Percentiles rank a stretch among this genome's conserved stretches.
phyloP scores from a whole-genome alignment of 345 rosid genomes.

The Linum trigynum region DNA sequence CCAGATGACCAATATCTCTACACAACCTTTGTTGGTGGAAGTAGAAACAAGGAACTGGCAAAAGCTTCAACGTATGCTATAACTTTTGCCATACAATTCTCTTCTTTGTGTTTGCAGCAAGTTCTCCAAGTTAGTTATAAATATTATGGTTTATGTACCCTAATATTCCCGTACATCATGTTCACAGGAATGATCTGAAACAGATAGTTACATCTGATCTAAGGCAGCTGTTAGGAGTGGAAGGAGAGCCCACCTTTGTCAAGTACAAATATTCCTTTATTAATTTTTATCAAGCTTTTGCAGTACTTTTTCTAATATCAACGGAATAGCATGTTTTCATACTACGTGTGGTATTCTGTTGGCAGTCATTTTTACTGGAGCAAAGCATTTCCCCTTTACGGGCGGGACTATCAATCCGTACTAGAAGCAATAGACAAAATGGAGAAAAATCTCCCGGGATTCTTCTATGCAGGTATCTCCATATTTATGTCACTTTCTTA shows the following conservation, averaged over 20 bases:
- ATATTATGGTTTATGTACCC: neutral
- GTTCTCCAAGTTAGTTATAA: neutral
- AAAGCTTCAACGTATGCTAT: slow-evolving; percentile 59
- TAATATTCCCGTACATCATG: slow-evolving; percentile 6
- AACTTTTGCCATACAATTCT: slow-evolving; percentile 1
- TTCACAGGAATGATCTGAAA: slow-evolving; percentile 58
- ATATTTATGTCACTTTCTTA: neutral
- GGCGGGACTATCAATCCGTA: slow-evolving; percentile 52
- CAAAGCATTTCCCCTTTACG: slow-evolving; percentile 77
- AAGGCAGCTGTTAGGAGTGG: slow-evolving; percentile 66
- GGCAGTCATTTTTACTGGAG: slow-evolving; percentile 89
- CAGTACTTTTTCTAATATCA: too few species aligned
- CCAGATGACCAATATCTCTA: slow-evolving; percentile 60
- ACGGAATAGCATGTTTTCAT: slow-evolving; percentile 7
- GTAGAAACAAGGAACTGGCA: slow-evolving; percentile 79
- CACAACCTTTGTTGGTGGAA: slow-evolving; percentile 93
- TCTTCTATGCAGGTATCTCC: slow-evolving; percentile 72
- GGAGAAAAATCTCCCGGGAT: slow-evolving; percentile 85
- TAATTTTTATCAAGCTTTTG: neutral
- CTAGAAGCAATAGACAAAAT: slow-evolving; percentile 60
- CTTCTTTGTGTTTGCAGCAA: neutral
- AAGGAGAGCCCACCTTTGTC: slow-evolving; percentile 76
- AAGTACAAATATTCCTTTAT: slow-evolving; percentile 36
- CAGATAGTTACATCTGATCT: slow-evolving; percentile 78
- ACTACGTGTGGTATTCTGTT: slow-evolving; percentile 3